A percentile compares a stretch with the other conserved stretches of the same genome.
Evolutionary conservation across 331 rosid genomes (phyloP).

Genomic region (Prunus yedoensis): DNA sequence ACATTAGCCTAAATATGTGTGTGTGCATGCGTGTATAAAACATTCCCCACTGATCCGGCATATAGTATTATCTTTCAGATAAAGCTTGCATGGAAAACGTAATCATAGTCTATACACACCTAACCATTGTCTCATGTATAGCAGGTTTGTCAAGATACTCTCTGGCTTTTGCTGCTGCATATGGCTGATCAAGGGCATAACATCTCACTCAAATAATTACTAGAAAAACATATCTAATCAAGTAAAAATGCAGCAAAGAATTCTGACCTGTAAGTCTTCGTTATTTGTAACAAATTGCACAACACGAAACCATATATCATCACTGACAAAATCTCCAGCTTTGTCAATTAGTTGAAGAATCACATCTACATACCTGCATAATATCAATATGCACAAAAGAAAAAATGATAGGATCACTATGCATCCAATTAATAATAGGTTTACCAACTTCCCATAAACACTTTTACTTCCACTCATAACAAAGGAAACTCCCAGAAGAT

Average conservation of each 20-base stretch:
- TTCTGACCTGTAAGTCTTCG: conserved; percentile 94
- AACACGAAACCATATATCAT: conserved; percentile 99
- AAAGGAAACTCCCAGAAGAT: background rate
- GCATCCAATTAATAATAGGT: too few relatives aligned
- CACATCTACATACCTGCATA: conserved; percentile 90
- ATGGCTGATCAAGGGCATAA: conserved; percentile 72
- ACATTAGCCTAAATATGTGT: background rate
- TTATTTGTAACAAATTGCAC: conserved; percentile 98
- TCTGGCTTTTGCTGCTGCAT: conserved; percentile 94
- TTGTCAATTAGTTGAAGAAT: conserved; percentile 98
- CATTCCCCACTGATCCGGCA: background rate
- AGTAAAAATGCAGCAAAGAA: conserved; percentile 23
- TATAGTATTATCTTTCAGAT: background rate
- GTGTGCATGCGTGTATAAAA: background rate
- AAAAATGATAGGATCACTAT: too few relatives aligned
- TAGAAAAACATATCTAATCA: background rate
- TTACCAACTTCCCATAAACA: too few relatives aligned
- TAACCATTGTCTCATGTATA: conserved; percentile 99
- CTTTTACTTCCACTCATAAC: too few relatives aligned
- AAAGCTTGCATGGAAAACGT: background rate
- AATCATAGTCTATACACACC: conserved; percentile 51
- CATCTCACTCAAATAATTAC: conserved; percentile 33
- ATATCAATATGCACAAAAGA: conserved; percentile 26
- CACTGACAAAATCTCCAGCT: conserved; percentile 99
- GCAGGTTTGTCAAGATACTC: conserved; percentile 99